Conservation (phyloP, 257 asterid genomes). For the Salvia rosmarinus region DNA sequence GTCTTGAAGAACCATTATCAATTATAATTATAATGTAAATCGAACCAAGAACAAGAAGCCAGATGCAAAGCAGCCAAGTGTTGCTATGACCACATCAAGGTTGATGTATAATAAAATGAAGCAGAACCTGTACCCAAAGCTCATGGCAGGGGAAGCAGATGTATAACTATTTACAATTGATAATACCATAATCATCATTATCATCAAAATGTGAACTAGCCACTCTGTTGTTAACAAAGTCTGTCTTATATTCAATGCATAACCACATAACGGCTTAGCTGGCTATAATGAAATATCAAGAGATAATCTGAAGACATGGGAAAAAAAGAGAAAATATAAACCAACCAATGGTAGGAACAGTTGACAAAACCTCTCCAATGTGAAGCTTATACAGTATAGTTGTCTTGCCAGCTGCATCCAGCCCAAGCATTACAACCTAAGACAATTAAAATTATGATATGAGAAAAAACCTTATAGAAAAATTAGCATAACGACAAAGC, state of each 20-base stretch:
- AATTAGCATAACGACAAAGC: constrained; percentile 4
- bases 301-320: not conserved
- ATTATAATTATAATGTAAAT: not conserved
- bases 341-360: constrained; percentile 98
- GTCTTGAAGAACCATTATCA: constrained; percentile 9
- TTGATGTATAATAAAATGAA: not conserved
- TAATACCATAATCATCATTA: not conserved
- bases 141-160: not conserved
- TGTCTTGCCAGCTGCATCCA: constrained; percentile 99
- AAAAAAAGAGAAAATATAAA: constrained; percentile 19
- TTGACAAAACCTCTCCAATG: constrained; percentile 96
- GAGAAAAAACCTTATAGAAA: not conserved
- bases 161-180: constrained; percentile 3
- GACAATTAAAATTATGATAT: constrained; percentile 17
- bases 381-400: constrained; percentile 95
- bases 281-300: constrained; percentile 7
- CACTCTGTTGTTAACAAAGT: not conserved
- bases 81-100: constrained; percentile 1
- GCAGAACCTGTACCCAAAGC: not conserved
- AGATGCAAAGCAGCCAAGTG: constrained; percentile 1
- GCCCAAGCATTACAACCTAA: constrained; percentile 99
- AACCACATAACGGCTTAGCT: not conserved
- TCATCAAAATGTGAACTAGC: constrained; percentile 9
- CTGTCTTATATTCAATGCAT: not conserved
- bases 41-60: not conserved